phyloP scores from a whole-genome alignment of 257 asterid genomes.

The Lantana camara region DNA sequence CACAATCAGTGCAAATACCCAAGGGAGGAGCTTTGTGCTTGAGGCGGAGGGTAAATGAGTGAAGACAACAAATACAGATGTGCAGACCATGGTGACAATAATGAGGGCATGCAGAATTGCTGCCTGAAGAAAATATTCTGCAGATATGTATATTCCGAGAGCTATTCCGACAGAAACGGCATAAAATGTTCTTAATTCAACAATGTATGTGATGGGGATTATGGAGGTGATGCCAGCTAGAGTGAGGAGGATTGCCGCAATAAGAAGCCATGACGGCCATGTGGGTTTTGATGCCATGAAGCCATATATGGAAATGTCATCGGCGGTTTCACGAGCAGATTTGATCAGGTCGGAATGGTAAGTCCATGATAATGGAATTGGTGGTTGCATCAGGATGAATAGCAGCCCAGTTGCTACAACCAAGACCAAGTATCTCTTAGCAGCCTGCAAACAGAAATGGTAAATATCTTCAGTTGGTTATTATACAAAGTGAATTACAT shows the following conservation, averaged over 20 bases:
- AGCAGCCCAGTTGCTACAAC: constrained; percentile 83
- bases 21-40: constrained; percentile 90
- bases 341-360: constrained; percentile 75
- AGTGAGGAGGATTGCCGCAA: constrained; percentile 78
- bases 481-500: background rate
- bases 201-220: constrained; percentile 84
- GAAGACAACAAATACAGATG: constrained; percentile 87
- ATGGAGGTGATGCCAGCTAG: constrained; percentile 91
- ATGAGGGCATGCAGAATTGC: constrained; percentile 81
- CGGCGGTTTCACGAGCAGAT: constrained; percentile 87
- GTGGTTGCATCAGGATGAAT: constrained; percentile 92
- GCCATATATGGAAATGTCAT: constrained; percentile 94
- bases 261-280: constrained; percentile 99
- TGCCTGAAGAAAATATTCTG: constrained; percentile 93
- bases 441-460: constrained; percentile 58
- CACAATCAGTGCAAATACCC: constrained; percentile 95
- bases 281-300: constrained; percentile 85
- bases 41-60: constrained; percentile 96
- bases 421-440: constrained; percentile 88
- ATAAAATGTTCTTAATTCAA: constrained; percentile 79
- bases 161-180: constrained; percentile 83
- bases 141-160: constrained; percentile 89
- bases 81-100: constrained; percentile 88
- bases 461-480: constrained; percentile 16
- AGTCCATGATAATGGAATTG: constrained; percentile 81